Conservation (phyloP, 768 basidiomycete species). For the Lyophyllum atratum region DNA sequence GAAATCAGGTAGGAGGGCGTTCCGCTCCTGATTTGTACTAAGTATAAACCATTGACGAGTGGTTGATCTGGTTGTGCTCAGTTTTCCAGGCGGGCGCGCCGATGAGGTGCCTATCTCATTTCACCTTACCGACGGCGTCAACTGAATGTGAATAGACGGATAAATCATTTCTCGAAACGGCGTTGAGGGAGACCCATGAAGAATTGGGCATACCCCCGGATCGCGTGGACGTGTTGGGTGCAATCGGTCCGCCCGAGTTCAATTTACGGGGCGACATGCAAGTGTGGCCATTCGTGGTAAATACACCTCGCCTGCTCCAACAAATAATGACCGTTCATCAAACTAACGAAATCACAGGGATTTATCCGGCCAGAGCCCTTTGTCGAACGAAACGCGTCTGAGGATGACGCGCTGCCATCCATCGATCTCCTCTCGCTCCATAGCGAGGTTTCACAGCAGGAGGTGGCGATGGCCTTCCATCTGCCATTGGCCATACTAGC, state of each 20-base stretch:
- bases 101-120: conserved; percentile 50
- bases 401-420: conserved; percentile 59
- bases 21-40: background rate
- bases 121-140: background rate
- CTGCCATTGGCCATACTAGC: conserved; percentile 58
- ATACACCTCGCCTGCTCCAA: conserved; percentile 27
- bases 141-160: conserved; percentile 33
- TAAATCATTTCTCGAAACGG: conserved; percentile 59
- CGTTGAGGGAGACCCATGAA: conserved; percentile 74
- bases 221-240: conserved; percentile 67
- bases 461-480: conserved; percentile 75
- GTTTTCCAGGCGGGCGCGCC: conserved; percentile 75
- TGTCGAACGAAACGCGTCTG: conserved; percentile 17
- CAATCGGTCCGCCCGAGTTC: conserved; percentile 60
- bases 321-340: conserved; percentile 7
- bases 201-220: conserved; percentile 66
- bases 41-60: background rate
- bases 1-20: conserved; percentile 68
- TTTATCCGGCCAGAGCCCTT: conserved; percentile 33
- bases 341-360: conserved; percentile 31
- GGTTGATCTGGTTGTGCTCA: conserved; percentile 23
- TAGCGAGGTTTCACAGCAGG: conserved; percentile 47
- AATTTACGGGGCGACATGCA: conserved; percentile 57
- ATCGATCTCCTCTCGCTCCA: conserved; percentile 53
- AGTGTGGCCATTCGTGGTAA: conserved; percentile 80